Evolutionary conservation across 2,329 filamentous ascomycete species (phyloP), one percentile per base, ranked within the genome.

Genomic region (Aspergillus sp.): DNA sequence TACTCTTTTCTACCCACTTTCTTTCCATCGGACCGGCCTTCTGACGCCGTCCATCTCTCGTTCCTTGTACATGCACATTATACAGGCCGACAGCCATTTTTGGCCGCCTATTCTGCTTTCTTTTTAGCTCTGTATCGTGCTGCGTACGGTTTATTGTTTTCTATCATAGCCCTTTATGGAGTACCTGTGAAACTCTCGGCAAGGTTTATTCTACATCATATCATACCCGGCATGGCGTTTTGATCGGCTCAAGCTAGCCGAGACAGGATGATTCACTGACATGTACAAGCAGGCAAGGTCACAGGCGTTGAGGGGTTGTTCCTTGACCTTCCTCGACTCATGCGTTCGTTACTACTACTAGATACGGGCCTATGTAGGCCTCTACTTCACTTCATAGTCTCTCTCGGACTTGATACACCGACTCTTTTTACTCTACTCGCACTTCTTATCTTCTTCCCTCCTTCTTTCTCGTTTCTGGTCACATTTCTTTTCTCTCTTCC

Each of bases 141-240:
- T 50, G 25, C 47, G 25, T 30, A 30, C 47, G 17, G 15, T 27
- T 11, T 32, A n/a, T 10, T 50, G 25, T n/a, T 36, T 13, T 36
- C 25, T 50, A 32, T 50, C 27, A 27, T 30, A 32, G 17, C n/a
- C 23, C 41, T 44, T 50, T 50, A n/a, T 10, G 47, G n/a, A 30
- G 47, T 49, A 17, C 47, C 47, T 50, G 25, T 17, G 47, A 50
- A 36, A 17, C 47, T 21, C 47, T 49, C 47, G 15, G 47, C 25
- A 49, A 25, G 30, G 15, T 48, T 48, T 48, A 49, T 30, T 23
- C 15, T 49, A 49, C n/a, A n/a, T 42, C 47, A 49, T 13, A n/a
- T 42, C 47, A 50, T 50, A 32, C 47, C 47, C 47, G n/a, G 47
- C 47, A 30, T 3, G 47, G 47, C 47, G 47, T 50, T 50, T 27